A percentile compares a stretch with the other conserved stretches of the same genome.
Conservation (phyloP, 352 stramenopile genomes). For the Pythium aquatile region DNA sequence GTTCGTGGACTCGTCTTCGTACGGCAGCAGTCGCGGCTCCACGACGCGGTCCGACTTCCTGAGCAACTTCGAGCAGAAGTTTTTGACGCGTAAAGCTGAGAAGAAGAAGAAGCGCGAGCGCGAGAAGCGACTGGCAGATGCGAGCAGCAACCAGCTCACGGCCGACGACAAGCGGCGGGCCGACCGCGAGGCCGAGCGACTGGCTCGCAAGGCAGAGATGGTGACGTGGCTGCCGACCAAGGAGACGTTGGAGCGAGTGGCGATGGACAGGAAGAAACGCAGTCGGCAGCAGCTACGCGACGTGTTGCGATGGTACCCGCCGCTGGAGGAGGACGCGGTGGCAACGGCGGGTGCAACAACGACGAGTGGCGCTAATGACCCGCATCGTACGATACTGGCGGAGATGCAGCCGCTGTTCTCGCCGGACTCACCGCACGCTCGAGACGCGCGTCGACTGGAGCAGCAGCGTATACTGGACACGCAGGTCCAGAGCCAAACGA, state of each 20-base stretch:
- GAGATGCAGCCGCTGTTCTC: slow-evolving; percentile 52
- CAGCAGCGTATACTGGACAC: slow-evolving; percentile 19
- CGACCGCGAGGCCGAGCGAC: slow-evolving; percentile 51
- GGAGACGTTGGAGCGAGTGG: slow-evolving; percentile 34
- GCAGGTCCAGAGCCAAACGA: slow-evolving; percentile 8
- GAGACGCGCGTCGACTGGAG: slow-evolving; percentile 21
- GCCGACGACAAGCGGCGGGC: slow-evolving; percentile 44
- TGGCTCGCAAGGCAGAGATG: slow-evolving; percentile 48
- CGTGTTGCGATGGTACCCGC: slow-evolving; percentile 54
- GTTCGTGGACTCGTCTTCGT: slow-evolving; percentile 41
- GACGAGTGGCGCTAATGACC: neutral
- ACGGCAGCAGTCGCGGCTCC: slow-evolving; percentile 32
- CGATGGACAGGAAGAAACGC: slow-evolving; percentile 36
- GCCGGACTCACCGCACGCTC: slow-evolving; percentile 1
- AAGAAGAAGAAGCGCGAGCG: slow-evolving; percentile 46
- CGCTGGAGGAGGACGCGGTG: slow-evolving; percentile 4
- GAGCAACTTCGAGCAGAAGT: slow-evolving; percentile 56
- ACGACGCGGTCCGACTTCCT: slow-evolving; percentile 51
- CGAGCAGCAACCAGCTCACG: slow-evolving; percentile 39
- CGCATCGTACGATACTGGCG: slow-evolving; percentile 3
- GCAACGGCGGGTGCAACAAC: neutral
- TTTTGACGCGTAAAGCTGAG: slow-evolving; percentile 46
- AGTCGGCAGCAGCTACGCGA: slow-evolving; percentile 39
- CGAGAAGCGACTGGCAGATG: slow-evolving; percentile 35
- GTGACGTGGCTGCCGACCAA: slow-evolving; percentile 46